These are phyloP conservation scores for Yarrowia sp. DNA, from an alignment of 805 yeast species.

Conservation along the genomic window DNA sequence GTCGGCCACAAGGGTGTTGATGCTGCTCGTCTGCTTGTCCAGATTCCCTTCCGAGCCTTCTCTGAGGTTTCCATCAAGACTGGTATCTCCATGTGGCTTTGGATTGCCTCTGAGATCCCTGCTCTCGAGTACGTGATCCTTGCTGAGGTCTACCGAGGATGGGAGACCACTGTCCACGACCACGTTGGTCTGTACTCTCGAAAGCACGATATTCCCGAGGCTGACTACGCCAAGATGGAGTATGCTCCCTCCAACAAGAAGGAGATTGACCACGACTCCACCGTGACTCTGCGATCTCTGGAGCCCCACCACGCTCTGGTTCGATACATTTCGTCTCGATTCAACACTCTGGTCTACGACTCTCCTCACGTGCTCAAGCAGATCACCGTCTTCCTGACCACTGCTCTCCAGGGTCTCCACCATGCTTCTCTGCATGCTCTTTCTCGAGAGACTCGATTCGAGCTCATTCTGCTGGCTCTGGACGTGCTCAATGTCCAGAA, in stretches of 20 bases:
- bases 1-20: slow-evolving; percentile 41
- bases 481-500: slow-evolving; percentile 66
- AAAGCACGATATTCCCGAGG: slow-evolving; percentile 59
- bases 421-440: slow-evolving; percentile 83
- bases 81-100: slow-evolving; percentile 81
- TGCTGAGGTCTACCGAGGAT: slow-evolving; percentile 69
- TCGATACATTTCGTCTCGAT: slow-evolving; percentile 72
- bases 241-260: slow-evolving; percentile 82
- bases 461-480: slow-evolving; percentile 70
- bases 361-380: slow-evolving; percentile 69
- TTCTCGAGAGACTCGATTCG: slow-evolving; percentile 76
- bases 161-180: slow-evolving; percentile 69
- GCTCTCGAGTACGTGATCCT: slow-evolving; percentile 65
- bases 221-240: slow-evolving; percentile 80
- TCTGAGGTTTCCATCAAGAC: slow-evolving; percentile 64
- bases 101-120: slow-evolving; percentile 72
- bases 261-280: slow-evolving; percentile 61
- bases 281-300: slow-evolving; percentile 56
- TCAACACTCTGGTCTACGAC: slow-evolving; percentile 78
- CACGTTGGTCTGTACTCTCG: slow-evolving; percentile 70
- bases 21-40: slow-evolving; percentile 46
- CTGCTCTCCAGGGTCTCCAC: slow-evolving; percentile 58
- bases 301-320: slow-evolving; percentile 77
- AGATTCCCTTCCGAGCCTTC: slow-evolving; percentile 73
- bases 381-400: slow-evolving; percentile 48